Evolutionary conservation across 148 eudicot genomes (phyloP).

Genomic region (Arctostaphylos glauca): DNA sequence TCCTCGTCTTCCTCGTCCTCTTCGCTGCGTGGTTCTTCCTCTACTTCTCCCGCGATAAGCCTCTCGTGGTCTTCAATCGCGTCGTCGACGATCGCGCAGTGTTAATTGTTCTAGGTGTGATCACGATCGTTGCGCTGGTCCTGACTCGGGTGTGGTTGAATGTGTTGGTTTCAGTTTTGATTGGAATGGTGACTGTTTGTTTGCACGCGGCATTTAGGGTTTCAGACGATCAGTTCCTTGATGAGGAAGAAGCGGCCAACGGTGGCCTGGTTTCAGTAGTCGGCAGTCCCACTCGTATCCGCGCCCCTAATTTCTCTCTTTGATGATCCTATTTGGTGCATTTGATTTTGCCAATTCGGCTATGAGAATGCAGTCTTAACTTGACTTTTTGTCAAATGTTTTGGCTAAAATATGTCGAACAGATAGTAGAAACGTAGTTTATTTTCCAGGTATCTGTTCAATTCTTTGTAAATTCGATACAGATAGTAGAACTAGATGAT

Average conservation of each 20-base stretch:
- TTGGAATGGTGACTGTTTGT: constrained; percentile 22
- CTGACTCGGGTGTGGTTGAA: constrained; percentile 39
- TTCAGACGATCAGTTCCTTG: constrained; percentile 43
- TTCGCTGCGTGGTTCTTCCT: constrained; percentile 44
- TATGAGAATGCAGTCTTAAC: too few species aligned
- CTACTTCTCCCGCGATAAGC: constrained; percentile 35
- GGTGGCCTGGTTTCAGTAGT: constrained; percentile 31
- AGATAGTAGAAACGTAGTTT: too few species aligned
- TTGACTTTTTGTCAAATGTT: too few species aligned
- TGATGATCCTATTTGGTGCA: too few species aligned
- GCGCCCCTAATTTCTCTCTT: too few species aligned
- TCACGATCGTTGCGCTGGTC: constrained; percentile 38
- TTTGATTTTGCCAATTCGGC: too few species aligned
- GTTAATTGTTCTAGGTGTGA: constrained; percentile 16
- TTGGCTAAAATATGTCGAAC: too few species aligned
- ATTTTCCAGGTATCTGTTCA: too few species aligned
- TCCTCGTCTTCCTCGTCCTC: constrained; percentile 40
- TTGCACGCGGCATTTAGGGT: constrained; percentile 42
- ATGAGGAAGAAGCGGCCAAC: constrained; percentile 32
- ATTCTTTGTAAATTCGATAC: too few species aligned
- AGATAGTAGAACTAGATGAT: too few species aligned
- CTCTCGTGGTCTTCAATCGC: constrained; percentile 21
- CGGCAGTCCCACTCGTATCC: too few species aligned
- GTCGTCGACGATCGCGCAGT: constrained; percentile 37
- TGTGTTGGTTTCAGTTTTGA: constrained; percentile 34